phyloP scores from a whole-genome alignment of 768 basidiomycete genomes.

The Suillus sp. region DNA sequence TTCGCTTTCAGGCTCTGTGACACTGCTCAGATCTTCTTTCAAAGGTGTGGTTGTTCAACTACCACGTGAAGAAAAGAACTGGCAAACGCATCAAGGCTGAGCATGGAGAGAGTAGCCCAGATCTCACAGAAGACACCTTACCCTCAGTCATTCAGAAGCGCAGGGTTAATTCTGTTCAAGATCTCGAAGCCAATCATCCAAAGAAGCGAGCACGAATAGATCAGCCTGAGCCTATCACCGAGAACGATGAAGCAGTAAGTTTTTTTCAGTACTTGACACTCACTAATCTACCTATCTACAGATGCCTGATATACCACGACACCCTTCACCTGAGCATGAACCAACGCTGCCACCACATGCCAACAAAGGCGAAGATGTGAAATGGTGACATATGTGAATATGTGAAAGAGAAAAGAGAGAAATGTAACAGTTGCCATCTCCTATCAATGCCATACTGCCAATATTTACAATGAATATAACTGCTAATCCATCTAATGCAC shows the following conservation, averaged over 20 bases:
- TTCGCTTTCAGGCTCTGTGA: no score
- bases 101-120: not conserved
- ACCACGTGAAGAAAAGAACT: not conserved
- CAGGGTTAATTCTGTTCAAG: not conserved
- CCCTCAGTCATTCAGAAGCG: not conserved
- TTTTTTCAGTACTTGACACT: not conserved
- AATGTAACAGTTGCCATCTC: no score
- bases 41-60: not conserved
- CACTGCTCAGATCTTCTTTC: no score
- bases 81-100: not conserved
- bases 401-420: no score
- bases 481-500: no score
- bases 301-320: not conserved
- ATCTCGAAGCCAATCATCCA: not conserved
- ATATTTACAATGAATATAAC: no score
- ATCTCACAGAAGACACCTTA: not conserved
- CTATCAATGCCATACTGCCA: no score
- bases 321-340: not conserved
- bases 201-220: not conserved
- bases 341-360: not conserved
- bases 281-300: no score
- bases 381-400: no score
- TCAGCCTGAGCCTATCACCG: not conserved
- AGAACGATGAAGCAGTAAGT: not conserved
- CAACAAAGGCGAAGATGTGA: not conserved